Evolutionary conservation across 192 early-diverging fungal genomes (phyloP), one percentile per base, ranked within the genome.

Genomic region (Podochytrium sp.): DNA sequence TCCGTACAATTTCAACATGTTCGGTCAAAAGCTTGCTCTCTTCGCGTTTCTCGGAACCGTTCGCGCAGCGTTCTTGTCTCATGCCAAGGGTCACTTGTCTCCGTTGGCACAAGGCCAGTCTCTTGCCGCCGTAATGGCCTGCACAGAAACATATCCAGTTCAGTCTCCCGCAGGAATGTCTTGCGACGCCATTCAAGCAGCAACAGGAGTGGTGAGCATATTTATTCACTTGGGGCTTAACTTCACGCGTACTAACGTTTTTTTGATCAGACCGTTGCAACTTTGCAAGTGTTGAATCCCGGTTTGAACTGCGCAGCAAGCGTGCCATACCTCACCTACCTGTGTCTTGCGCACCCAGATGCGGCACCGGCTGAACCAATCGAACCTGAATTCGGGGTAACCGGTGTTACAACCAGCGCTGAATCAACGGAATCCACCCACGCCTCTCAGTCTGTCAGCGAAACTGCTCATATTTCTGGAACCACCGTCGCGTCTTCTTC

Each of bases 141-240:
- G 64, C 43, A 20, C 16, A 25, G 16, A 27, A n/a, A 50, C 43
- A 10, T 66, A 66, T 32, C 29, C 12, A 10, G 64, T 66, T 12
- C 10, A 7, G 18, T 10, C 14, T 12, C n/a, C 64, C 25, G 25
- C 10, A 30, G 64, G 64, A 12, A 7, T 29, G 47, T 29, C 41
- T 25, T 66, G 64, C 33, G 41, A 29, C 7, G 23, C 16, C 20
- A 50, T 66, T 23, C 27, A 42, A 20, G 64, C 64, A 20, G 64
- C 64, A 49, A 66, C 64, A 7, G 64, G 64, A 49, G 25, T 66
- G 64, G 64, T 66, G 64, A 50, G 43, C n/a, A n/a, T n/a, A n/a
- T n/a, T n/a, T n/a, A n/a, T n/a, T n/a, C 7, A 1, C 20, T n/a
- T 66, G 12, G 55, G 10, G 29, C 29, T 25, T 29, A 10, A 25